Percentiles rank a stretch among this genome's conserved stretches.
phyloP scores from a whole-genome alignment of 2,329 filamentous ascomycete genomes.

The Ascochyta koolunga region DNA sequence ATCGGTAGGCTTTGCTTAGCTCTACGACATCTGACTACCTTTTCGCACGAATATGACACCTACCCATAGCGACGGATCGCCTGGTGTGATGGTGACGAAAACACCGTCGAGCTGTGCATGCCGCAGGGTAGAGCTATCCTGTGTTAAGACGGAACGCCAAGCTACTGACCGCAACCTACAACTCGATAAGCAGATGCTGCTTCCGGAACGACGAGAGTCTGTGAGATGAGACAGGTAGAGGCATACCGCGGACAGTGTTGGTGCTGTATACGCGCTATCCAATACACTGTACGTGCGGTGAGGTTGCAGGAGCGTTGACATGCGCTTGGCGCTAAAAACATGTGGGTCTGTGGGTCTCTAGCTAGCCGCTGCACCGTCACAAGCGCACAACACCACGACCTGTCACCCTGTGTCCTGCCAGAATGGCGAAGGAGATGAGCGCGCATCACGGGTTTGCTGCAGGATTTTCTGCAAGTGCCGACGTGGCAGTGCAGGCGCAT shows the following conservation, averaged over 20 bases:
- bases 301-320: slow-evolving; percentile 16
- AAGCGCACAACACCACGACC: slow-evolving; percentile 9
- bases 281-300: slow-evolving; percentile 7
- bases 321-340: slow-evolving; percentile 4
- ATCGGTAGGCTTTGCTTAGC: slow-evolving; percentile 16
- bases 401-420: slow-evolving; percentile 9
- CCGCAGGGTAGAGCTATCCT: slow-evolving; percentile 74
- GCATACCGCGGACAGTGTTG: slow-evolving; percentile 9
- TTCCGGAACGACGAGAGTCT: slow-evolving; percentile 62
- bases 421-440: slow-evolving; percentile 25
- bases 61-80: slow-evolving; percentile 81
- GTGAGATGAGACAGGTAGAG: slow-evolving; percentile 23
- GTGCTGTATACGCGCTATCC: slow-evolving; percentile 1
- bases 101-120: slow-evolving; percentile 83
- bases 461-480: slow-evolving; percentile 9
- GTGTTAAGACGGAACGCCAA: slow-evolving; percentile 32
- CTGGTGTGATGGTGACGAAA: slow-evolving; percentile 83
- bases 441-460: slow-evolving; percentile 19
- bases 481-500: slow-evolving; percentile 23
- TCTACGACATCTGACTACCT: slow-evolving; percentile 60
- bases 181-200: slow-evolving; percentile 81
- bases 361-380: slow-evolving; percentile 18
- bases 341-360: slow-evolving; percentile 4
- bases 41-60: slow-evolving; percentile 91
- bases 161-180: slow-evolving; percentile 61